Conservation (phyloP, 192 early-diverging fungal genomes). For the Phlyctochytrium arcticum region DNA sequence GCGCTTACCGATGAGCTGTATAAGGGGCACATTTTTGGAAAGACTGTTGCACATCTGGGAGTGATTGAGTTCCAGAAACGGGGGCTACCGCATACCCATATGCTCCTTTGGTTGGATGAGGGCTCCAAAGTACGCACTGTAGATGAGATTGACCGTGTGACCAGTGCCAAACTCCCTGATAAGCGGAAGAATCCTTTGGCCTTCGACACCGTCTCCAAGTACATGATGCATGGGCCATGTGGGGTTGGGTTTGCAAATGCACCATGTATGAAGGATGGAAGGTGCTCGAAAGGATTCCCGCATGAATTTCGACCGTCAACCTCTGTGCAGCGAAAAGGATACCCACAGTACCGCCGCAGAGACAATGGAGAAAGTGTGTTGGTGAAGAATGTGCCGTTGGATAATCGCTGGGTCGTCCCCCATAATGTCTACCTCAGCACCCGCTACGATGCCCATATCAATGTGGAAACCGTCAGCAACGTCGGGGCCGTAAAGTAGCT, state of each 20-base stretch:
- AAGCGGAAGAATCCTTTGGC: not conserved
- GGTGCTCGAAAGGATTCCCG: too few species aligned
- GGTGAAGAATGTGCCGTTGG: too few species aligned
- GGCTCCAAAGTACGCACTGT: not conserved
- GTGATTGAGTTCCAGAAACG: slow-evolving; percentile 5
- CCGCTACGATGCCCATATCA: too few species aligned
- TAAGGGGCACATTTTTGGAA: not conserved
- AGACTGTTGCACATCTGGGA: not conserved
- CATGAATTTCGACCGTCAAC: too few species aligned
- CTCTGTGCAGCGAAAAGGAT: too few species aligned
- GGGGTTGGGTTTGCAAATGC: too few species aligned
- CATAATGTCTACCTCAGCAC: not conserved
- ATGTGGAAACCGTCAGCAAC: too few species aligned
- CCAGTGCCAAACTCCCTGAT: not conserved
- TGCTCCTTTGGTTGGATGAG: not conserved
- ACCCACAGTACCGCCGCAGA: too few species aligned
- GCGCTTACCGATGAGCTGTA: too few species aligned
- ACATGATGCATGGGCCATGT: not conserved
- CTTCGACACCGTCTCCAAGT: not conserved
- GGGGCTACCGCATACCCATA: not conserved
- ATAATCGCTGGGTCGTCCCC: too few species aligned
- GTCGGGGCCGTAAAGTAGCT: not conserved
- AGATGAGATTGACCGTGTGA: not conserved
- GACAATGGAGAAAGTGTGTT: too few species aligned
- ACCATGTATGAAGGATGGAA: not conserved